These are phyloP conservation scores for Urochloa ruziziensis DNA, from an alignment of 176 grass and related monocot species.

Conservation along the genomic window DNA sequence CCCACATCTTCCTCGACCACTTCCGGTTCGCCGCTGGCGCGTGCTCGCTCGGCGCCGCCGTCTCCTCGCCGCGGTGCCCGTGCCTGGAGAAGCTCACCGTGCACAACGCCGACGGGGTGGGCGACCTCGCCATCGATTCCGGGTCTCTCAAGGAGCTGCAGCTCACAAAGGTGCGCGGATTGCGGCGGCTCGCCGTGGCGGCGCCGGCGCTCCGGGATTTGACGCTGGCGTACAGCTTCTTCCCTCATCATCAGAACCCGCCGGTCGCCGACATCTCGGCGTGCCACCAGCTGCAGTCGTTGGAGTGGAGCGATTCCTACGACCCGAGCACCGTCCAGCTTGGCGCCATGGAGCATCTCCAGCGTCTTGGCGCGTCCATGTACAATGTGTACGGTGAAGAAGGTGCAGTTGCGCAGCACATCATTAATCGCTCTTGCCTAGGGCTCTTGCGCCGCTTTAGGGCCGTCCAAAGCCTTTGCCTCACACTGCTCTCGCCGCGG, in stretches of 20 bases:
- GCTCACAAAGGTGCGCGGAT: background rate
- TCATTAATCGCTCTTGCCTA: background rate
- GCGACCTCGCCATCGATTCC: background rate
- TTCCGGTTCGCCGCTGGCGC: background rate
- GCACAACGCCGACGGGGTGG: background rate
- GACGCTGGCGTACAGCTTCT: background rate
- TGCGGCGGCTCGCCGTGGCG: conserved; percentile 4
- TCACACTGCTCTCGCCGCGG: background rate
- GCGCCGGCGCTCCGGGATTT: background rate
- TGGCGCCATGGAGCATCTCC: background rate
- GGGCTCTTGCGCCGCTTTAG: background rate
- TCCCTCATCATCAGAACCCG: background rate
- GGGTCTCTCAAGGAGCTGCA: background rate
- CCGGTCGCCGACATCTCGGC: conserved; percentile 1
- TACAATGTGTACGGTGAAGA: background rate
- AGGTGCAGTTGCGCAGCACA: background rate
- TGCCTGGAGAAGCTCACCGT: background rate
- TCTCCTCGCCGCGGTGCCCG: background rate
- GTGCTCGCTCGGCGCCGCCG: background rate
- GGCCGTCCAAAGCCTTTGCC: background rate
- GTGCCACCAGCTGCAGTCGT: background rate
- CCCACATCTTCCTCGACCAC: background rate
- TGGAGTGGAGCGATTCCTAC: background rate
- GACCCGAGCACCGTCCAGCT: conserved; percentile 21
- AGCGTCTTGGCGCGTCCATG: background rate